Conservation (phyloP, 176 grass and related monocot species). For the Musa troglodytarum region DNA sequence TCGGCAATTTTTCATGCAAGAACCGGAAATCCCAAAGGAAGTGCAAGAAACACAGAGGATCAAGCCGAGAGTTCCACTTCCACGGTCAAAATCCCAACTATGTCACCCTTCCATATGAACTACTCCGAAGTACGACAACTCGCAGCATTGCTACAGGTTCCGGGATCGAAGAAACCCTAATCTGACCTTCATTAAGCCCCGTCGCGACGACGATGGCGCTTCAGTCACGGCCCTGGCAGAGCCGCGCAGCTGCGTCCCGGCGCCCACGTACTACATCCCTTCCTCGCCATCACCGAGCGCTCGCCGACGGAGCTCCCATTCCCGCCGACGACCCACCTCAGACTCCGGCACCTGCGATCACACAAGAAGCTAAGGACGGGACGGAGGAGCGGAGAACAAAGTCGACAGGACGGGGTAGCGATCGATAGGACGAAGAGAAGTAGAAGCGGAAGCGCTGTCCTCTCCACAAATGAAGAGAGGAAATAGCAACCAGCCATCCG, state of each 20-base stretch:
- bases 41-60: not conserved
- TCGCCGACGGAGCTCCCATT: constrained; percentile 29
- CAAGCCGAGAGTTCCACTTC: not conserved
- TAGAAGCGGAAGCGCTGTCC: constrained; percentile 14
- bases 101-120: not conserved
- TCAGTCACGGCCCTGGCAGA: constrained; percentile 24
- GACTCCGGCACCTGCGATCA: constrained; percentile 18
- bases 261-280: constrained; percentile 15
- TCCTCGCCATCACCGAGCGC: constrained; percentile 30
- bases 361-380: not conserved
- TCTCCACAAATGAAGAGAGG: constrained; percentile 28
- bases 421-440: not conserved
- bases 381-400: constrained; percentile 8
- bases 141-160: constrained; percentile 33
- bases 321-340: constrained; percentile 4
- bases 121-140: constrained; percentile 12
- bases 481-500: constrained; percentile 63
- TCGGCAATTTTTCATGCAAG: not conserved
- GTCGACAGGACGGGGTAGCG: not conserved
- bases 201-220: constrained; percentile 35
- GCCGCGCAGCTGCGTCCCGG: constrained; percentile 3
- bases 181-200: constrained; percentile 52
- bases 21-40: not conserved
- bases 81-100: not conserved
- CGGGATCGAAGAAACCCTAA: constrained; percentile 25